Conservation (phyloP, 352 stramenopile genomes). For the Globisporangium orthogonon region DNA sequence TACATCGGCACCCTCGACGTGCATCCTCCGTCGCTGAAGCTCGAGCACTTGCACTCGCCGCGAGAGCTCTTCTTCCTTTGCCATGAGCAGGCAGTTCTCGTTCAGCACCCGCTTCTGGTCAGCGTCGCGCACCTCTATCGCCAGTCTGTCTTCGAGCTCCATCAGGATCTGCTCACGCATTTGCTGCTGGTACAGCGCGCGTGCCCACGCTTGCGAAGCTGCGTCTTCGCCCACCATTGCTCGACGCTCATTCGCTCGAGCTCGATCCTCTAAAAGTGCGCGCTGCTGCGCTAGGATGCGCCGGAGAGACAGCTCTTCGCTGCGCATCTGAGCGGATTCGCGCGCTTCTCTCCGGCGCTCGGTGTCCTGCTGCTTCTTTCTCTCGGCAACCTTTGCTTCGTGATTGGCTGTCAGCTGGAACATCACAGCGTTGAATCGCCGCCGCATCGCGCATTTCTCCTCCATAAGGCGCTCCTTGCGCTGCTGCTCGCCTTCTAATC, state of each 20-base stretch:
- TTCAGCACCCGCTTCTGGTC: slow-evolving; percentile 5
- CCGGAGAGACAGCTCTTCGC: slow-evolving; percentile 31
- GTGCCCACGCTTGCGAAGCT: not conserved
- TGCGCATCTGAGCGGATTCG: slow-evolving; percentile 36
- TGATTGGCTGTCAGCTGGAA: slow-evolving; percentile 18
- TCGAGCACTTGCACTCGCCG: slow-evolving; percentile 4
- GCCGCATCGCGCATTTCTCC: slow-evolving; percentile 16
- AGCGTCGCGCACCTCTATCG: too few species aligned
- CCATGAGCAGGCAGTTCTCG: slow-evolving; percentile 9
- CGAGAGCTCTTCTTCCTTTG: slow-evolving; percentile 9
- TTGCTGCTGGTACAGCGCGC: not conserved
- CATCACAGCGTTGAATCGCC: slow-evolving; percentile 21
- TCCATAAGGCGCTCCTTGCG: slow-evolving; percentile 10
- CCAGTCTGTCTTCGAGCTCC: slow-evolving; percentile 12
- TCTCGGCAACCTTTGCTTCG: slow-evolving; percentile 5
- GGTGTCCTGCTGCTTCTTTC: slow-evolving; percentile 16
- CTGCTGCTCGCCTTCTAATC: slow-evolving; percentile 4
- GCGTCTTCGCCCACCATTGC: slow-evolving; percentile 34
- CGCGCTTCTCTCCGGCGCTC: slow-evolving; percentile 21
- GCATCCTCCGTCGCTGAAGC: not conserved
- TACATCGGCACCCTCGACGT: not conserved
- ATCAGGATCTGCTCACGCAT: slow-evolving; percentile 15
- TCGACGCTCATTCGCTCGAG: slow-evolving; percentile 14
- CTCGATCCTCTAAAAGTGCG: slow-evolving; percentile 13
- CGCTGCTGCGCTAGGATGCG: slow-evolving; percentile 20